Evolutionary conservation across 192 early-diverging fungal species (phyloP).

Genomic region (Gigaspora rosea): DNA sequence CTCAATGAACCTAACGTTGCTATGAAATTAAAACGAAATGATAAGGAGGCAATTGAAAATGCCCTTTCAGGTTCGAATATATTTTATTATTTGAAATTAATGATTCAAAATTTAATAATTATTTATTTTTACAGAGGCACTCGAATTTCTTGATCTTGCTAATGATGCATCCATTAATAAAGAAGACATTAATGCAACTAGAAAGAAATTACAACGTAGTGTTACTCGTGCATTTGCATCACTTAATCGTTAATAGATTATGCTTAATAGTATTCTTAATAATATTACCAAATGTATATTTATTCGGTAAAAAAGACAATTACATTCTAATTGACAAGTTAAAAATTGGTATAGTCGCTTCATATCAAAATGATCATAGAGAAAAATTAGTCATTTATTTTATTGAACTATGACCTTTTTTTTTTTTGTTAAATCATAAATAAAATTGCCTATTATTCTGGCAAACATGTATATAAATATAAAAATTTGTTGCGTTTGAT

Average conservation of each 20-base stretch:
- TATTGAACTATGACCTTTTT: no score
- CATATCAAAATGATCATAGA: no score
- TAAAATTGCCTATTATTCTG: no score
- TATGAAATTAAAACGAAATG: slow-evolving; percentile 71
- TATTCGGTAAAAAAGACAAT: no score
- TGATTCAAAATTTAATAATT: neutral
- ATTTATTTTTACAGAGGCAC: slow-evolving; percentile 53
- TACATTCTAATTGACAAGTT: no score
- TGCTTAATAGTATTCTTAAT: no score
- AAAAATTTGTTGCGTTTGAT: no score
- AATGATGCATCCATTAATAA: slow-evolving; percentile 45
- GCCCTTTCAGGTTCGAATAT: slow-evolving; percentile 49
- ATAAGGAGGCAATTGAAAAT: slow-evolving; percentile 70
- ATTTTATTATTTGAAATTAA: neutral
- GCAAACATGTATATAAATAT: no score
- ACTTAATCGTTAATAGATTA: slow-evolving; percentile 35
- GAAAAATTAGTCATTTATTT: no score
- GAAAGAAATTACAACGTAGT: slow-evolving; percentile 67
- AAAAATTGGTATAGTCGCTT: no score
- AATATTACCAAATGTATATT: no score
- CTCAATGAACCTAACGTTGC: slow-evolving; percentile 71
- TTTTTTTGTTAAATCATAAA: no score
- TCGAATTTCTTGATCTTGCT: slow-evolving; percentile 65
- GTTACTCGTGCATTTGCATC: slow-evolving; percentile 62
- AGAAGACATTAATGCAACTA: slow-evolving; percentile 55